Base-by-base conservation (phyloP, 2,329 filamentous ascomycete species). In the Fusarium caatingaense region DNA sequence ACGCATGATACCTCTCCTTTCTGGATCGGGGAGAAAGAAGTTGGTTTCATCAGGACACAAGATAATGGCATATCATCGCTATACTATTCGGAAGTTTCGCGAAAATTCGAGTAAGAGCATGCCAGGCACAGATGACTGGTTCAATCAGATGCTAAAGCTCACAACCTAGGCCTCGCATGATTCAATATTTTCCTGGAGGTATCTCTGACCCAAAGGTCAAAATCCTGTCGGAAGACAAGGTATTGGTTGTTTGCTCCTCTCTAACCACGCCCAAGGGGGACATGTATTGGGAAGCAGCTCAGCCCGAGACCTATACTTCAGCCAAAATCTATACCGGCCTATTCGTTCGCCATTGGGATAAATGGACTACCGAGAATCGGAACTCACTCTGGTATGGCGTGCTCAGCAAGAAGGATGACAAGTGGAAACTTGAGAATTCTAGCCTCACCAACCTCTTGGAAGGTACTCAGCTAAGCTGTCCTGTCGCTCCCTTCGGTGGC, bases 271-370 rank as follows among this genome's bases (percentile, higher is more conserved):
- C 91, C 5, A 85, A 89, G 47, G 94, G 93, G 8, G 82, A 88
- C 2, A 85, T 96, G 27, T 90, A 90, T 80, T 92, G 92, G 76
- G 83, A 88, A 15, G 84, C 89, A 40, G 83, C 85, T 16, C 88
- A 87, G 40, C 81, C 87, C 67, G 88, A 89, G 75, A 83, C 87
- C 4, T 80, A 84, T 25, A 90, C 90, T 21, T 87, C 88, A 6
- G 93, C 88, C 28, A 90, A 87, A 73, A 86, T 93, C 23, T 96
- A 96, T 78, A 88, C 88, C 21, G 88, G 87, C 49, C 87, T 94
- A 27, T 96, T 93, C 74, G 92, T 93, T 28, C 88, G 93, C 16
- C 92, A 97, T 75, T 97, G 93, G 93, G 93, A 97, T 77, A 80
- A 86, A n/a, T 97, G 91, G 80, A 83, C 89, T 27, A 89, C 87